Conservation (phyloP, 208 protist genomes). For the Lotmaria passim region DNA sequence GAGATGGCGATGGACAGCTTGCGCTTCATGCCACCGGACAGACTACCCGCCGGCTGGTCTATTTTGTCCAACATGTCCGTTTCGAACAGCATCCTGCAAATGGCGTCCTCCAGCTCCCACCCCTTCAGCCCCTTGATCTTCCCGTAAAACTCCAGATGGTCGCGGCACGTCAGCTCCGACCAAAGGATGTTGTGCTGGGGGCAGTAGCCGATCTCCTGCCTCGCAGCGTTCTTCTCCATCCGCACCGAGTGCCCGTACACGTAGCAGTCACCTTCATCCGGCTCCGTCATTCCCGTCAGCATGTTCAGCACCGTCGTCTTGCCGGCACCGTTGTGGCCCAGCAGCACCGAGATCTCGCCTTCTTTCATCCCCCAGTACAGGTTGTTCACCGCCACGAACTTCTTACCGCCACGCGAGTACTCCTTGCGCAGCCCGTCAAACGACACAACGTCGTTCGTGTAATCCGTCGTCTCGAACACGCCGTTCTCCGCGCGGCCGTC, state of each 20-base stretch:
- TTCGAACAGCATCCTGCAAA: constrained; percentile 50
- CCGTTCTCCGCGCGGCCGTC: constrained; percentile 35
- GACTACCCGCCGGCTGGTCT: constrained; percentile 26
- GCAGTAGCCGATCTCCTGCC: constrained; percentile 74
- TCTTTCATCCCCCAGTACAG: constrained; percentile 72
- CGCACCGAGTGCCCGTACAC: constrained; percentile 71
- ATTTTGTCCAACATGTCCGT: constrained; percentile 69
- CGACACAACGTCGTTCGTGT: constrained; percentile 27
- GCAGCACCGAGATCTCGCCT: constrained; percentile 75
- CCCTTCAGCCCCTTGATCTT: constrained; percentile 84
- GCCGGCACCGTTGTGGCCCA: constrained; percentile 87
- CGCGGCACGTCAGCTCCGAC: constrained; percentile 76
- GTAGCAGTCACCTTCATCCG: constrained; percentile 69
- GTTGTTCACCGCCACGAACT: constrained; percentile 75
- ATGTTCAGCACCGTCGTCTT: constrained; percentile 85
- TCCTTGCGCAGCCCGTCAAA: constrained; percentile 48
- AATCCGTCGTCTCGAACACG: constrained; percentile 43
- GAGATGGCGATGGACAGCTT: constrained; percentile 85
- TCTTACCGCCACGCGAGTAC: constrained; percentile 44
- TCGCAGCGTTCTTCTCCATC: constrained; percentile 43
- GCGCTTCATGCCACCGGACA: constrained; percentile 90
- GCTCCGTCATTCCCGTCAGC: constrained; percentile 72
- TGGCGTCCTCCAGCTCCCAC: constrained; percentile 31
- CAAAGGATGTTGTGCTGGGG: constrained; percentile 67
- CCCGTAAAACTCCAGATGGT: constrained; percentile 92